Evolutionary conservation across 1,284 basidiomycete genomes (phyloP).

Genomic region (Boletus semigastroideus): DNA sequence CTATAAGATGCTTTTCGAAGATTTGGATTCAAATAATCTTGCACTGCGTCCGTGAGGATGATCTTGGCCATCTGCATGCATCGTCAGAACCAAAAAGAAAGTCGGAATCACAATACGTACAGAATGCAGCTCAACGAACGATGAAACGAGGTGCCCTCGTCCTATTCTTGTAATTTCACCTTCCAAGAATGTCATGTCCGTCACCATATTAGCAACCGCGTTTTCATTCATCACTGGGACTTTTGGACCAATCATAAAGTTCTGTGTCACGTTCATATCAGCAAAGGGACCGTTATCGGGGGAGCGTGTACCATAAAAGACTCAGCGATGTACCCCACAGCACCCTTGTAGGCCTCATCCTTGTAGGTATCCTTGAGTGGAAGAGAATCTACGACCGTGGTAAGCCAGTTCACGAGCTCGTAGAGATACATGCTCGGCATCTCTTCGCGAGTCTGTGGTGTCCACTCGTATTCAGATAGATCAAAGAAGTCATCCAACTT

Average conservation of each 20-base stretch:
- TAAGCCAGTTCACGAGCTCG: slow-evolving; percentile 95
- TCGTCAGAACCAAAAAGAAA: slow-evolving; percentile 9
- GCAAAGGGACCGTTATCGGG: not conserved
- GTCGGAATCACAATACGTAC: slow-evolving; percentile 46
- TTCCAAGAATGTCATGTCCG: slow-evolving; percentile 85
- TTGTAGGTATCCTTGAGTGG: slow-evolving; percentile 84
- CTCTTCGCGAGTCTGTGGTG: slow-evolving; percentile 62
- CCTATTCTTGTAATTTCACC: slow-evolving; percentile 76
- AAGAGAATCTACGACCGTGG: slow-evolving; percentile 93
- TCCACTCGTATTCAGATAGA: slow-evolving; percentile 94
- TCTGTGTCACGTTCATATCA: slow-evolving; percentile 43
- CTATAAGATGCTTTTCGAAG: slow-evolving; percentile 72
- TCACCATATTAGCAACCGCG: slow-evolving; percentile 78
- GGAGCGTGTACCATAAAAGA: slow-evolving; percentile 70
- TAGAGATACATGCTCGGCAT: slow-evolving; percentile 91
- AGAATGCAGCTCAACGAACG: slow-evolving; percentile 79
- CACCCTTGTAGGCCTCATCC: slow-evolving; percentile 84
- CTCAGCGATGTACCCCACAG: slow-evolving; percentile 82
- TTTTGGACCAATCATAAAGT: slow-evolving; percentile 74
- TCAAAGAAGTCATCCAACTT: slow-evolving; percentile 98
- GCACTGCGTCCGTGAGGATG: slow-evolving; percentile 70
- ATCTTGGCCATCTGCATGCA: slow-evolving; percentile 71
- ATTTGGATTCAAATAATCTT: slow-evolving; percentile 77
- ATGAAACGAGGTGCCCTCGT: slow-evolving; percentile 65
- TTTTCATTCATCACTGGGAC: slow-evolving; percentile 87